Conservation (phyloP, 352 stramenopile genomes). For the Thraustochytrium sp. region DNA sequence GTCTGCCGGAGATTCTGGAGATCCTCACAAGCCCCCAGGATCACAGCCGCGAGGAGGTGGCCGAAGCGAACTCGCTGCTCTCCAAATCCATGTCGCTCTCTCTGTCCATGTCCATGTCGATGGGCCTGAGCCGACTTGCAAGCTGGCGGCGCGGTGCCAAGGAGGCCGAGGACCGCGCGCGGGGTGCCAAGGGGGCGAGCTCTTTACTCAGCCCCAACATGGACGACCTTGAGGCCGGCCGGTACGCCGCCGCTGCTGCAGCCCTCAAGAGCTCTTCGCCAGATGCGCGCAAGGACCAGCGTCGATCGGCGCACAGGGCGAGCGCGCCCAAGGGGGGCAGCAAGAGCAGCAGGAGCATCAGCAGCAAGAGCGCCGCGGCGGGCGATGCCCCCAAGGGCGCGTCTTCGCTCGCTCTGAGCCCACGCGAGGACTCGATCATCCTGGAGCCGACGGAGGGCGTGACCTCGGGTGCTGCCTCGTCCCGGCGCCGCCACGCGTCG, state of each 20-base stretch:
- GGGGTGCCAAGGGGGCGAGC: background rate
- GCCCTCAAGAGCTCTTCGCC: no score
- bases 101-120: background rate
- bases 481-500: background rate
- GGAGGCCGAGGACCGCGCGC: background rate
- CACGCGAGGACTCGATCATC: background rate
- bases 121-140: background rate
- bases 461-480: no score
- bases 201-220: background rate
- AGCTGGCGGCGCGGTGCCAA: background rate
- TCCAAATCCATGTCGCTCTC: constrained; percentile 1
- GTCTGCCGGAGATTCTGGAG: background rate
- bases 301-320: no score
- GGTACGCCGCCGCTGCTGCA: no score
- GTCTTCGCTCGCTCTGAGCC: no score
- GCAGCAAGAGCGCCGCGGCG: no score
- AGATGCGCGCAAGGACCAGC: no score
- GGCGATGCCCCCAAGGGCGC: no score
- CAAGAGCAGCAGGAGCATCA: no score
- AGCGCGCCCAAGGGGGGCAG: no score
- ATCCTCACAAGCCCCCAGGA: background rate
- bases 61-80: background rate
- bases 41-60: background rate
- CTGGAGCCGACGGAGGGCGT: no score
- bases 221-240: background rate